Evolutionary conservation across 768 basidiomycete species (phyloP).

Genomic region (Boletus barrowsii): DNA sequence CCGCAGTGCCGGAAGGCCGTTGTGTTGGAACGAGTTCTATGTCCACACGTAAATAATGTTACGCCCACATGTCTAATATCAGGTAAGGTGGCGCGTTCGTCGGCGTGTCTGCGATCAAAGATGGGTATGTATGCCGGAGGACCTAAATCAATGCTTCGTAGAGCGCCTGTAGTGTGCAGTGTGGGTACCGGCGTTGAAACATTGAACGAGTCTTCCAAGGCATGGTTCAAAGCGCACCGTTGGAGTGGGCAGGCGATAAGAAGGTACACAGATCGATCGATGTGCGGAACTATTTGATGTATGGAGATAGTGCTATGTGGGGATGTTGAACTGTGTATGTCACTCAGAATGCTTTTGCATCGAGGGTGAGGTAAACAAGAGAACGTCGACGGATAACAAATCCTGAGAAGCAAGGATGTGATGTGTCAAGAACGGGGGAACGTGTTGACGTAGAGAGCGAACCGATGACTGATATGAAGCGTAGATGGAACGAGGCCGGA

Average conservation of each 20-base stretch:
- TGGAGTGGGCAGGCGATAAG: not conserved
- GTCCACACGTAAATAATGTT: no score
- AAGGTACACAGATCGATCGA: not conserved
- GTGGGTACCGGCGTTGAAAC: no score
- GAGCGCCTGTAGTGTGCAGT: no score
- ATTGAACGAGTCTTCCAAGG: no score
- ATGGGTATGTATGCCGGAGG: not conserved
- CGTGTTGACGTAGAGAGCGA: slow-evolving; percentile 2
- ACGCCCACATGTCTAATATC: no score
- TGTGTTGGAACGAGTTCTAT: no score
- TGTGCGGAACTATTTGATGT: not conserved
- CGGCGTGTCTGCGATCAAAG: no score
- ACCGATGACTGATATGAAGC: not conserved
- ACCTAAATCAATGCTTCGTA: not conserved
- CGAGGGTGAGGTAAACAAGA: slow-evolving; percentile 10
- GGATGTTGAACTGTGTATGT: not conserved
- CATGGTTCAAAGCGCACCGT: no score
- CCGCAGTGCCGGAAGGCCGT: not conserved
- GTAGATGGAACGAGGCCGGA: slow-evolving; percentile 8
- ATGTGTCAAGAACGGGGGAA: slow-evolving; percentile 7
- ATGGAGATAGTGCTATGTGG: not conserved
- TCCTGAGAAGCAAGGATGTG: not conserved
- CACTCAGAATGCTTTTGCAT: not conserved
- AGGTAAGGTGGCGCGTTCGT: no score
- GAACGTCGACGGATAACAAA: not conserved